Base-by-base conservation (phyloP, 495 filamentous ascomycete genomes). In the Tuber indicum region DNA sequence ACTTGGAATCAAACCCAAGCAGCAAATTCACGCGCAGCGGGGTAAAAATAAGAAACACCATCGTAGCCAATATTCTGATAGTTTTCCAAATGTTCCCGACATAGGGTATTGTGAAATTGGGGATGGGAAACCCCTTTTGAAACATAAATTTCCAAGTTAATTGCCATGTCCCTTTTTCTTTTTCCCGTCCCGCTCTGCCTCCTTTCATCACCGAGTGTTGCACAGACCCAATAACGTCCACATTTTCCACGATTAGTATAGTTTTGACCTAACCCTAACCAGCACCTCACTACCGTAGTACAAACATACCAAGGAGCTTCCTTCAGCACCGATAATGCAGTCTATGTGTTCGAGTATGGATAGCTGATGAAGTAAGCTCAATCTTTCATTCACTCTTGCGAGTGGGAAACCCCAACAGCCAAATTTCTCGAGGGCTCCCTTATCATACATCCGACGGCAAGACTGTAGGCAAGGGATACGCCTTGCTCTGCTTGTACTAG, bases 171-270 rank as follows among this genome's bases (percentile, higher is more conserved):
- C 14, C 21, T 17, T 32, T 66, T 66, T 66, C 58, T 66, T 66
- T 66, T 66, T 66, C 58, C 26, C n/a, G n/a, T 66, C 58, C 58
- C 58, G 58, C 26, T 58, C 49, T 66, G 10, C 26, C 58, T 66
- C 58, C 58, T 66, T 66, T 66, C 58, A 66, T 66, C 58, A 66
- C 58, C 9, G 58, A 32, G 58, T 32, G 58, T 66, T 32, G 58
- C n/a, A 66, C 58, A 32, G 58, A 32, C 58, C 58, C 14, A 32
- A 66, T n/a, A 58, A 23, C 49, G 23, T 6, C 49, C 49, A n/a
- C 49, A 52, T 52, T 52, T 23, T 0, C 23, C 21, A 21, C 23
- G 49, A n/a, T 21, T 2, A 9, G 39, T 41, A 23, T 52, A 12
- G 7, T 26, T 58, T 66, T 66, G 58, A 66, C n/a, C 58, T 32